Conservation (phyloP, 768 basidiomycete species). For the Naematelia aurantialba region DNA sequence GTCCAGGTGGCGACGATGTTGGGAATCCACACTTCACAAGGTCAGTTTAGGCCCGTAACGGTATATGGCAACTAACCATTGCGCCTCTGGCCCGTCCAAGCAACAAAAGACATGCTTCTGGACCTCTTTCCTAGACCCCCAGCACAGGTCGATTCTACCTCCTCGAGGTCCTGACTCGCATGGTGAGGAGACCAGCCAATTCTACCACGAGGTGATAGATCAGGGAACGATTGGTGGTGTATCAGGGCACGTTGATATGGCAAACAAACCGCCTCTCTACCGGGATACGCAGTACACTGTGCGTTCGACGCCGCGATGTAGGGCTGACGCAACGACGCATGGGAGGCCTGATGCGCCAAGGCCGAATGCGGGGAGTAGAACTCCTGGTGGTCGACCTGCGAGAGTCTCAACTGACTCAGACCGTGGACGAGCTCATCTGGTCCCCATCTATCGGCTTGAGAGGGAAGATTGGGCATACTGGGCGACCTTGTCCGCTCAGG, state of each 20-base stretch:
- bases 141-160: not conserved
- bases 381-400: not conserved
- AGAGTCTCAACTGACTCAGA: not conserved
- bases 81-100: conserved; percentile 15
- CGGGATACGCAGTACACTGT: not conserved
- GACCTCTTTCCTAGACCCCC: not conserved
- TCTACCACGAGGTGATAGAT: not conserved
- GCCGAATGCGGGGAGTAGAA: not conserved
- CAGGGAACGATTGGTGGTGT: not conserved
- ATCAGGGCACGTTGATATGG: not conserved
- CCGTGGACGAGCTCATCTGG: not conserved
- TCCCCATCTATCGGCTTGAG: conserved; percentile 1
- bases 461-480: conserved; percentile 21
- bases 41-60: conserved; percentile 3
- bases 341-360: not conserved
- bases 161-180: not conserved
- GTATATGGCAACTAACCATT: conserved; percentile 18
- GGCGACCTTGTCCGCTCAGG: conserved; percentile 15
- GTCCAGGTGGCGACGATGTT: conserved; percentile 10
- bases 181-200: not conserved
- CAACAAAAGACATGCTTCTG: conserved; percentile 4
- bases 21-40: conserved; percentile 26
- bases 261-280: not conserved
- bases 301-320: not conserved
- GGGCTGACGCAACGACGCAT: not conserved